Base-by-base conservation (phyloP, 495 filamentous ascomycete genomes). In the Cudoniella acicularis region DNA sequence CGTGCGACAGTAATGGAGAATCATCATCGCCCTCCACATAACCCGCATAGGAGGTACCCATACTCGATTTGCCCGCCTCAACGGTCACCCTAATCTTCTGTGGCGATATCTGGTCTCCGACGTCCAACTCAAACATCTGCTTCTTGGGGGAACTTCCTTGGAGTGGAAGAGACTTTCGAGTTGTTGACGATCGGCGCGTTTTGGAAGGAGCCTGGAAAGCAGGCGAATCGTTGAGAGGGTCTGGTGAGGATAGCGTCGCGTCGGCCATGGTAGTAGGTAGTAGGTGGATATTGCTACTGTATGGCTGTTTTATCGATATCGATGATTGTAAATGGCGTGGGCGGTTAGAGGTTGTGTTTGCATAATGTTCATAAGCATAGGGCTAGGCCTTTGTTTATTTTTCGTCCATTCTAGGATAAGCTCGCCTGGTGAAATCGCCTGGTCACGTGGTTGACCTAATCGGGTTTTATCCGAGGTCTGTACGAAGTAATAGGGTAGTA, bases 51-150 rank as follows among this genome's bases (percentile, higher is more conserved):
- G 27, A 27, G 43, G 61, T 56, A 40, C 67, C 65, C 3, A n/a
- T 24, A 23, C 64, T 59, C 3, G 65, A 67, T 25, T 73, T 64
- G 11, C 75, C 78, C 1, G 79, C 75, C 61, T 83, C 76, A 45
- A 83, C 77, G 0, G 80, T 82, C 42, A 82, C 79, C 48, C 70
- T 69, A 25, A 83, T 69, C 61, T 75, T 78, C 60, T 80, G 77
- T 6, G 79, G 77, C 42, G 79, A 76, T 40, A 67, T 56, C 8
- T 71, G 64, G 45, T 79, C 65, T 11, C 79, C 80, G 17, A 80
- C 75, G 40, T 83, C 78, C 43, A 82, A 70, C 67, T 80, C 72
- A 51, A 82, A 81, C 13, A 70, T 81, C 59, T 75, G 77, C 64
- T 80, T 81, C 20, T 72, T 72, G 36, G 80, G 79, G 11, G 80